phyloP scores from a whole-genome alignment of 2,329 filamentous ascomycete species.

The Fonsecaea pugnacius region DNA sequence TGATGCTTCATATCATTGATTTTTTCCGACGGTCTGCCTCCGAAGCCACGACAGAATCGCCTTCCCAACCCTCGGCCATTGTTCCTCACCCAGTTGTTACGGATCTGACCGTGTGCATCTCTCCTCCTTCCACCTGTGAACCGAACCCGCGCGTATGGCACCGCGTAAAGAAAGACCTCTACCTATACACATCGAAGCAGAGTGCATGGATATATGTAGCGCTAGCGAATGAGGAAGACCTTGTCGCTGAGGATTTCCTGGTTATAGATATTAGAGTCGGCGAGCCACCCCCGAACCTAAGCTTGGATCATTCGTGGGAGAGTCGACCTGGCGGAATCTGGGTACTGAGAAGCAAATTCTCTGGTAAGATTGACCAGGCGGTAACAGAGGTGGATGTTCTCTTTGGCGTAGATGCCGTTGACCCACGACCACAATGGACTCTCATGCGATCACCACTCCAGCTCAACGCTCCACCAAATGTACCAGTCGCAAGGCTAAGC shows the following conservation, averaged over 20 bases:
- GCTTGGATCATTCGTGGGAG: conserved; percentile 29
- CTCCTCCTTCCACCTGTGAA: conserved; percentile 18
- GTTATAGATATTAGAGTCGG: conserved; percentile 30
- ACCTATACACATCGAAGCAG: conserved; percentile 22
- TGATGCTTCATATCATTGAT: conserved; percentile 2
- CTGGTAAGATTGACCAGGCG: conserved; percentile 32
- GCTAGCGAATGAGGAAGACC: conserved; percentile 32
- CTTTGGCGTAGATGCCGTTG: conserved; percentile 39
- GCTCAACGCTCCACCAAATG: conserved; percentile 41
- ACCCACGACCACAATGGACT: conserved; percentile 43
- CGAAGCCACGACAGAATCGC: background rate
- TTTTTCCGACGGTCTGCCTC: background rate
- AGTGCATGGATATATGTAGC: conserved; percentile 29
- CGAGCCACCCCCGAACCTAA: conserved; percentile 20
- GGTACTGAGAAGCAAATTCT: conserved; percentile 34
- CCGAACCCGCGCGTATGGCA: conserved; percentile 18
- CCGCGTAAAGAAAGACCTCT: conserved; percentile 26
- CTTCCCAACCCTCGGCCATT: conserved; percentile 4
- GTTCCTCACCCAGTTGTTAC: conserved; percentile 13
- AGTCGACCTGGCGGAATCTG: conserved; percentile 43
- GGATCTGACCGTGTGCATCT: conserved; percentile 18
- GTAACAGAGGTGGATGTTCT: conserved; percentile 25
- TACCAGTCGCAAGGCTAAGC: conserved; percentile 46
- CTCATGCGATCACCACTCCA: conserved; percentile 45
- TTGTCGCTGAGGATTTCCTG: conserved; percentile 24